Evolutionary conservation across 208 protist species (phyloP).

Genomic region (Wallacemonas sp.): DNA sequence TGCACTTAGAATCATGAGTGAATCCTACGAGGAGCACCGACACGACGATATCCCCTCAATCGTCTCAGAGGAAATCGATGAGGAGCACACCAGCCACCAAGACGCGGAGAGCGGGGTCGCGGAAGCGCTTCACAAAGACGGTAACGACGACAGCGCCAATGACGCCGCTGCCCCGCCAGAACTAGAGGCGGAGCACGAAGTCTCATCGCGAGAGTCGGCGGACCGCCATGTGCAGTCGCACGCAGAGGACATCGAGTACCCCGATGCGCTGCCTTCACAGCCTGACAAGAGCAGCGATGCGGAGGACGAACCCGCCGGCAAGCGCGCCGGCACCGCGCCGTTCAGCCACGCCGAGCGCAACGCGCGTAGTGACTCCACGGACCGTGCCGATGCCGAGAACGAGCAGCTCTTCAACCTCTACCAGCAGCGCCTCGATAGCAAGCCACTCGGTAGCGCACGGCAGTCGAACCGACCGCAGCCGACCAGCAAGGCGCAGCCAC

Average conservation of each 20-base stretch:
- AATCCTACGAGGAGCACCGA: background rate
- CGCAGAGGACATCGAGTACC: background rate
- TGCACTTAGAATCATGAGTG: background rate
- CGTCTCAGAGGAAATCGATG: background rate
- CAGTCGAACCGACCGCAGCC: background rate
- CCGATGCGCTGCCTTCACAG: background rate
- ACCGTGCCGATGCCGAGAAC: slow-evolving; percentile 1
- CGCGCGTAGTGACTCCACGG: no score
- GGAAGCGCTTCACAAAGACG: background rate
- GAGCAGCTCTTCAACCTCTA: slow-evolving; percentile 10
- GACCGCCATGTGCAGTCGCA: background rate
- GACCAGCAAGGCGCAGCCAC: background rate
- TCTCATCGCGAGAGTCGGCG: background rate
- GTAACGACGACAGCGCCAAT: background rate
- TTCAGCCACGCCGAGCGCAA: background rate
- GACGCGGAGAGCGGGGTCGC: no score
- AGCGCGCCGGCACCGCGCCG: background rate
- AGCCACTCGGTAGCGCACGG: background rate
- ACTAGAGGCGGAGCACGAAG: slow-evolving; percentile 7
- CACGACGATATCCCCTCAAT: background rate
- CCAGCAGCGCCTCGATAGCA: slow-evolving; percentile 4
- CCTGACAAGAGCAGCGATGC: background rate
- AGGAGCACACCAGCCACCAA: background rate
- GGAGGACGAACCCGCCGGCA: background rate
- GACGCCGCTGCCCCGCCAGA: background rate